Evolutionary conservation across 768 basidiomycete species (phyloP), one percentile per base, ranked within the genome.

Genomic region (Lactarius evosmus): DNA sequence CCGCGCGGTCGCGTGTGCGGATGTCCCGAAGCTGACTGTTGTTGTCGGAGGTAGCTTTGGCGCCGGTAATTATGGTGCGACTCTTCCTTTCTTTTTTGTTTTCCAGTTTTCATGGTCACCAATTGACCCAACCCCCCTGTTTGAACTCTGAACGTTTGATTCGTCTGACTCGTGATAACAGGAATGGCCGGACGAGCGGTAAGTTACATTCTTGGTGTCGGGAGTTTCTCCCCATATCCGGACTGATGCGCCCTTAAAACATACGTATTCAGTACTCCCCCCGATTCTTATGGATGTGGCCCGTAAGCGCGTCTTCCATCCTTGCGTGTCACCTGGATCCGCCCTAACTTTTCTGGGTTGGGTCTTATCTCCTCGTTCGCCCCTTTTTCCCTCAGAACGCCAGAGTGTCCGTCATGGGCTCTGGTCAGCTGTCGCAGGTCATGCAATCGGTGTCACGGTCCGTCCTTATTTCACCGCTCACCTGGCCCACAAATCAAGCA

Each of bases 221-320:
- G 65, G 27, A 29, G 5, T 34, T 25, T 38, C 32, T 50, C 38
- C 38, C 55, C 56, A 67, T n/a, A 54, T 52, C 38, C 12, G 44
- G 55, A 32, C 27, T 19, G 46, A 41, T 49, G 56, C 54, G 29
- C 41, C n/a, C 54, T 40, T 63, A 52, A 59, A 63, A 63, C 51
- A 11, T 2, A 25, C 46, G 22, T 49, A 25, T 25, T 16, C 51
- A 95, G 87, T 98, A 96, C 75, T 93, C 91, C 5, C 95, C 95
- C 19, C 82, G 93, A 64, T 97, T 98, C 82, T 75, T 98, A 57
- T 98, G 93, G 91, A 95, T 95, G 93, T 98, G 95, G 95, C 95
- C 95, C 62, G 91, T 92, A 75, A 70, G 89, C 77, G 38, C 51
- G 4, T 36, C 36, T 44, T 66, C 27, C 55, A 19, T 38, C 56